phyloP scores from a whole-genome alignment of 129 eudicot species.

The Chrysanthemum lavandulifolium region DNA sequence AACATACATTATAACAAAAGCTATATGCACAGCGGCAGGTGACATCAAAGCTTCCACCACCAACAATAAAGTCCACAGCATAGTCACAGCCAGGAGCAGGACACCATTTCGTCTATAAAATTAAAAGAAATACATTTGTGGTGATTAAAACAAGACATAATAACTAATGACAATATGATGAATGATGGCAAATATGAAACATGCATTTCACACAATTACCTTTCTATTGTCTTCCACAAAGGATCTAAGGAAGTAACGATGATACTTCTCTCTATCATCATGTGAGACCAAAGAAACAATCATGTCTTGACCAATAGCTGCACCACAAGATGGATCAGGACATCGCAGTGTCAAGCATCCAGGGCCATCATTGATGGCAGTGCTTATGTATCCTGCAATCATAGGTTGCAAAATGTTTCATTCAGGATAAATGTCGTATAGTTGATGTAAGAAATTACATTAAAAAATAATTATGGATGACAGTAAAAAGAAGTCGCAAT shows the following conservation, averaged over 20 bases:
- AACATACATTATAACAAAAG: constrained; percentile 83
- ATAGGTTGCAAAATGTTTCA: constrained; percentile 12
- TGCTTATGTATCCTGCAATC: constrained; percentile 66
- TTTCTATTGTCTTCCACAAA: constrained; percentile 79
- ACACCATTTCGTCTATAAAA: constrained; percentile 77
- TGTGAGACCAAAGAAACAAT: constrained; percentile 47
- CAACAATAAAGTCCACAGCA: constrained; percentile 76
- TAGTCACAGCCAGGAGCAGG: constrained; percentile 92
- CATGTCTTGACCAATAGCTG: constrained; percentile 95
- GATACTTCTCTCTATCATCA: constrained; percentile 68
- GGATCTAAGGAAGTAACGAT: constrained; percentile 75
- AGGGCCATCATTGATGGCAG: constrained; percentile 89
- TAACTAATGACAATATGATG: neutral
- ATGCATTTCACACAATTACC: constrained; percentile 34
- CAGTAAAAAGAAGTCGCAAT: neutral
- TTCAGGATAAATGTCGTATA: neutral
- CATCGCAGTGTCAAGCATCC: constrained; percentile 95
- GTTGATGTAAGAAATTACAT: constrained; percentile 18
- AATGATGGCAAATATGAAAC: neutral
- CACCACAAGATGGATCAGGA: constrained; percentile 94
- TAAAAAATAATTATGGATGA: neutral
- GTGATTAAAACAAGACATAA: constrained; percentile 13
- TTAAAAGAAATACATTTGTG: neutral
- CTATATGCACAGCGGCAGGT: constrained; percentile 68
- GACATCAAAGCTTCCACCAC: constrained; percentile 81